Evolutionary conservation across 225 moss, liverwort and hornwort species (phyloP), one percentile per base, ranked within the genome.

Genomic region (Anthoceros angustus): DNA sequence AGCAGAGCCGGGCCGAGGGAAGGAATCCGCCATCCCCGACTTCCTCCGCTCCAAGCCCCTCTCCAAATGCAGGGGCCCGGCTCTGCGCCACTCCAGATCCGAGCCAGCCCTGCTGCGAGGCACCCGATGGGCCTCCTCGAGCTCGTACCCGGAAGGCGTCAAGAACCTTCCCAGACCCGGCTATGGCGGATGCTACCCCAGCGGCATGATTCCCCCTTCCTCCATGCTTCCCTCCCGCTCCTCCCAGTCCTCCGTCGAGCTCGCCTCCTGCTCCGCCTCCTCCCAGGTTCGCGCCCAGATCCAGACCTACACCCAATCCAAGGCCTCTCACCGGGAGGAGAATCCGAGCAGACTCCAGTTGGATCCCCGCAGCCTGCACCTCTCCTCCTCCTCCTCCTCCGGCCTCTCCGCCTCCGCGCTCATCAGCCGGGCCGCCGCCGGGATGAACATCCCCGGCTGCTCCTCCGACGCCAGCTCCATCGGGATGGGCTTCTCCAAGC

Each of bases 221-320:
- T 23, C 23, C 12, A 11, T 46, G 18, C 8, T 23, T 7, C n/a
- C 5, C 4, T 20, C n/a, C 16, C 6, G 5, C n/a, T 20, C 8
- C 7, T 7, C 55, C 16, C 18, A 55, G 55, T 23, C 23, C 12
- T 20, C 18, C 55, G 23, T 7, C 18, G 7, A 18, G 23, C n/a
- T 18, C 18, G 5, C 55, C 0, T 55, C 16, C 7, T 18, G 10
- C 55, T 55, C 55, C 7, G 55, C 55, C 23, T 55, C 55, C 10
- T 55, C 55, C 12, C 55, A 55, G 18, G 55, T 55, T 12, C 18
- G n/a, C n/a, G 55, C 55, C 1, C 55, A 55, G n/a, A 55, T 55
- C 14, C 55, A 55, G 55, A 55, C n/a, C 55, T 55, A 55, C 55
- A 55, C 55, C 7, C 55, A 55, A 20, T 55, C 55, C 55, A 55